Evolutionary conservation across 2,329 filamentous ascomycete genomes (phyloP), one percentile per base, ranked within the genome.

Genomic region (Aspergillus vadensis): DNA sequence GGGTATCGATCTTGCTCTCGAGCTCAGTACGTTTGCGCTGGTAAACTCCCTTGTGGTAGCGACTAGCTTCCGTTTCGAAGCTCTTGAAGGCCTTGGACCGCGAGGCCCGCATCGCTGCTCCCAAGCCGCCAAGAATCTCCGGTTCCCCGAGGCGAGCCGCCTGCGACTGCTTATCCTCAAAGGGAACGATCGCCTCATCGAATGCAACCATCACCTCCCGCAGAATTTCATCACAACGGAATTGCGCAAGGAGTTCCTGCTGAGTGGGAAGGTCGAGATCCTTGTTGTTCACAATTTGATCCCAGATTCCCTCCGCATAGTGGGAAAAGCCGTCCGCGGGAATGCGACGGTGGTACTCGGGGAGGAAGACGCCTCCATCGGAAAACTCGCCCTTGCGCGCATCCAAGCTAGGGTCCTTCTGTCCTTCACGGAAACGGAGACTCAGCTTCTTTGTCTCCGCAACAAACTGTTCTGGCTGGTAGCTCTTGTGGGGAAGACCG

Each of bases 201-300:
- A 99, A 99, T 2, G 82, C 84, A 44, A 92, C 79, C 59, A 97
- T 82, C 12, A 96, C 95, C 73, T 97, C 94, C 64, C 93, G 86
- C 41, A 92, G 86, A 60, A 99, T 99, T 78, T 99, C 95, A 74
- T 99, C 95, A 76, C 95, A 99, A 67, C 95, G 88, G 81, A 98
- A 99, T 76, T 99, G 95, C 10, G 95, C 95, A 56, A 99, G 84
- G 49, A 99, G 84, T 76, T 99, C 95, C 78, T 99, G 95, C 75
- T 99, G 95, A 0, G 95, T 98, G 3, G 95, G 95, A 61, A 99
- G 79, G 77, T 99, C 95, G 57, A 99, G 83, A 72, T 99, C 95
- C 78, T 99, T 99, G 83, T 99, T 99, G 81, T 94, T 91, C 69
- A 97, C 93, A 73, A 99, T 99, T 78, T 98, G 94, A 71, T 98